A percentile compares a stretch with the other conserved stretches of the same genome.
Evolutionary conservation across 1,284 basidiomycete species (phyloP).

Genomic region (Heterobasidion occidentale): DNA sequence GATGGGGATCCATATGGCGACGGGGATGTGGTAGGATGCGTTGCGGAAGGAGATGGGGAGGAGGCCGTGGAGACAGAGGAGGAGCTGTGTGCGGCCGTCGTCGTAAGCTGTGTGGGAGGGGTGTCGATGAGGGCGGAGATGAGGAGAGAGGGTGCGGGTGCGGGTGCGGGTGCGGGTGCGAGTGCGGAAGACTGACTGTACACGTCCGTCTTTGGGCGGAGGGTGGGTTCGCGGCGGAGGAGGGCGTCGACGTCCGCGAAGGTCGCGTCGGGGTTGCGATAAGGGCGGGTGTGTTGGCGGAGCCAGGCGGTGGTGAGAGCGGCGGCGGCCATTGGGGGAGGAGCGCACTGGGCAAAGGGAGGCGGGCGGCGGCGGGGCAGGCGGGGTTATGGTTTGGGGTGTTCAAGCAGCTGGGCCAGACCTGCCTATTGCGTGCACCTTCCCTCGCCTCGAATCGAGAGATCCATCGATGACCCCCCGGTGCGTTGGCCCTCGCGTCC

Average conservation of each 20-base stretch:
- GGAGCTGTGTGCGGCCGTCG: constrained; percentile 86
- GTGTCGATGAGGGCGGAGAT: constrained; percentile 11
- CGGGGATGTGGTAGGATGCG: constrained; percentile 87
- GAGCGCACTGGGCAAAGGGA: too few relatives aligned
- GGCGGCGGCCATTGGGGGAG: too few relatives aligned
- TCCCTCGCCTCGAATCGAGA: neutral
- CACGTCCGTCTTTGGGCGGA: constrained; percentile 86
- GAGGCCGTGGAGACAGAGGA: constrained; percentile 87
- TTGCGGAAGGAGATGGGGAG: constrained; percentile 80
- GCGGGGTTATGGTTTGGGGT: neutral
- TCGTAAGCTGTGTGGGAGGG: constrained; percentile 66
- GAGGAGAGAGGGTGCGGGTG: constrained; percentile 7
- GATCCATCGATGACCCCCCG: neutral
- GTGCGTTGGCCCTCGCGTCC: neutral
- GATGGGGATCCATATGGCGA: constrained; percentile 82
- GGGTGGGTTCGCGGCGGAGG: constrained; percentile 52
- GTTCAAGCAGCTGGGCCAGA: constrained; percentile 2
- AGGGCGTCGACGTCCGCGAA: constrained; percentile 60
- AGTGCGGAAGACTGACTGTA: constrained; percentile 61
- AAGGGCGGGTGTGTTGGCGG: constrained; percentile 58
- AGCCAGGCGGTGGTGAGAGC: constrained; percentile 45
- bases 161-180: too few relatives aligned
- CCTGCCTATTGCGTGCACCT: constrained; percentile 3
- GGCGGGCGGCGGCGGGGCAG: neutral
- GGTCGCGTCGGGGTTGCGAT: constrained; percentile 46